phyloP scores from a whole-genome alignment of 2,329 filamentous ascomycete species.

The Meredithiella fracta region DNA sequence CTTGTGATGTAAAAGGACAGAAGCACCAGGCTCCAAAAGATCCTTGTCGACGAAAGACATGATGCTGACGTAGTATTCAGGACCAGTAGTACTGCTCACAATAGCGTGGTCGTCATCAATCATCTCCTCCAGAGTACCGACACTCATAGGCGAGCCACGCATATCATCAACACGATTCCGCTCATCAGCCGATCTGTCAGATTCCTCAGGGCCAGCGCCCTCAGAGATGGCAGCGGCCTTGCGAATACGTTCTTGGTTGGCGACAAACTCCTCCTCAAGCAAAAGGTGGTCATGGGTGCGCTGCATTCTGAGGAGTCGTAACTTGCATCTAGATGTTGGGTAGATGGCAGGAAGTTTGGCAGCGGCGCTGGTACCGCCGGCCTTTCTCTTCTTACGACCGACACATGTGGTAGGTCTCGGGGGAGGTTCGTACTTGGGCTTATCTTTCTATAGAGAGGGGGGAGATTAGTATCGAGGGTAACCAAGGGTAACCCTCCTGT shows the following conservation, averaged over 20 bases:
- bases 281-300: constrained; percentile 93
- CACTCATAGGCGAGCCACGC: constrained; percentile 96
- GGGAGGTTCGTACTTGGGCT: constrained; percentile 99
- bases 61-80: constrained; percentile 98
- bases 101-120: constrained; percentile 99
- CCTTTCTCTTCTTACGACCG: constrained; percentile 97
- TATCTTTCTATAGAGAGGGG: constrained; percentile 59
- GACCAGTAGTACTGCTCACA: constrained; percentile 89
- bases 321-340: constrained; percentile 92
- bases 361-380: constrained; percentile 78
- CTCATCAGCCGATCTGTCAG: constrained; percentile 84
- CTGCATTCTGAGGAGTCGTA: constrained; percentile 94
- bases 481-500: too few species aligned
- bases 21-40: constrained; percentile 86
- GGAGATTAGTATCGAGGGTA: background rate
- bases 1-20: constrained; percentile 91
- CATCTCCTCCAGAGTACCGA: constrained; percentile 93
- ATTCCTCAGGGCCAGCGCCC: constrained; percentile 52
- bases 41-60: constrained; percentile 99
- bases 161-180: constrained; percentile 91
- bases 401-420: constrained; percentile 92
- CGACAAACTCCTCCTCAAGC: constrained; percentile 94
- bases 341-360: constrained; percentile 90
- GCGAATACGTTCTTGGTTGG: constrained; percentile 91
- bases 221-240: constrained; percentile 76